These are phyloP conservation scores for Vitis hybrid DNA, from an alignment of 177 flowering plant species.

Conservation along the genomic window DNA sequence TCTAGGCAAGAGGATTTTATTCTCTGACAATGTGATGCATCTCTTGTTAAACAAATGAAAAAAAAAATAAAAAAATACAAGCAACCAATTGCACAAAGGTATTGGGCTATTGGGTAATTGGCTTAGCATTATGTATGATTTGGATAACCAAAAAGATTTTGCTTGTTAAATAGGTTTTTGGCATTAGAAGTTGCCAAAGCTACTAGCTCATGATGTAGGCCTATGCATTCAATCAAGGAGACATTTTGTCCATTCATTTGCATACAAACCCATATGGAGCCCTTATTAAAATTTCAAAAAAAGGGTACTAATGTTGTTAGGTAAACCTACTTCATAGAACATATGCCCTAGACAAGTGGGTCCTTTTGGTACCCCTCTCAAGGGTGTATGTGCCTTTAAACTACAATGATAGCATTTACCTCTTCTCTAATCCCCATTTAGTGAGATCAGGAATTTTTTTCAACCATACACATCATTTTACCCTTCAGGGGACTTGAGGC, in stretches of 20 bases:
- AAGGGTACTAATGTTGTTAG: constrained; percentile 14
- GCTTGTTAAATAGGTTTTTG: not conserved
- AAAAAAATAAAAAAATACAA: no score
- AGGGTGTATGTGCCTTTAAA: constrained; percentile 18
- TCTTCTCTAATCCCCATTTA: constrained; percentile 10
- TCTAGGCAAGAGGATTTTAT: no score
- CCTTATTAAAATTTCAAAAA: constrained; percentile 8
- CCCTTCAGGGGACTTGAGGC: not conserved
- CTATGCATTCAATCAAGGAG: constrained; percentile 35
- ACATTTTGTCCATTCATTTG: constrained; percentile 29
- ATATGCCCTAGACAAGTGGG: constrained; percentile 20
- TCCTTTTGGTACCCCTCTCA: constrained; percentile 9
- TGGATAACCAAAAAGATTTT: not conserved
- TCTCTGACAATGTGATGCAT: no score
- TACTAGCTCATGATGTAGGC: constrained; percentile 13
- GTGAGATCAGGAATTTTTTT: not conserved
- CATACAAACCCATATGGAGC: constrained; percentile 11
- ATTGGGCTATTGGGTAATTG: not conserved
- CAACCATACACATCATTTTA: not conserved
- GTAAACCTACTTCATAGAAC: constrained; percentile 24
- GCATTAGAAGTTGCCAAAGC: constrained; percentile 1
- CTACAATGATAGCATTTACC: constrained; percentile 15
- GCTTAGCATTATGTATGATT: not conserved
- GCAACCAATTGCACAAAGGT: no score
- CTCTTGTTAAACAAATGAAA: no score